A percentile compares a stretch with the other conserved stretches of the same genome.
These are phyloP conservation scores for Typha latifolia DNA, from an alignment of 176 grass and related monocot genomes.

Conservation along the genomic window DNA sequence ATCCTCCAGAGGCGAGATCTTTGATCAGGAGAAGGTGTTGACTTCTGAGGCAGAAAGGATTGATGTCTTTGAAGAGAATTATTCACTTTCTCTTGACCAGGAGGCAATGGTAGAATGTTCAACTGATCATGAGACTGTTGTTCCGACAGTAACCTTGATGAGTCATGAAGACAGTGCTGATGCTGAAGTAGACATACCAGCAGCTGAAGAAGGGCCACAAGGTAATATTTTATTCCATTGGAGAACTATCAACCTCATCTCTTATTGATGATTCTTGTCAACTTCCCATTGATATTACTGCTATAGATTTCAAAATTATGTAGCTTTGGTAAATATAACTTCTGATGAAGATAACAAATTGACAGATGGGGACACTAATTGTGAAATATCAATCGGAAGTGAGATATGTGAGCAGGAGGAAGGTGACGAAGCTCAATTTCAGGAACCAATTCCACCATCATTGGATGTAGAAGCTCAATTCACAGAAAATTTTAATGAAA, in stretches of 20 bases:
- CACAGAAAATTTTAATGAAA: constrained; percentile 21
- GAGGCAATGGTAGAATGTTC: too few species aligned
- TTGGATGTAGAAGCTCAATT: constrained; percentile 14
- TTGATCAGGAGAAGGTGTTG: constrained; percentile 31
- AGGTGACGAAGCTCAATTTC: constrained; percentile 22
- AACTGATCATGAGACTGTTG: too few species aligned
- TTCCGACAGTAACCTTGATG: too few species aligned
- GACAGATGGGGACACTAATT: constrained; percentile 19
- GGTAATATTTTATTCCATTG: too few species aligned
- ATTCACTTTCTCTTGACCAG: too few species aligned
- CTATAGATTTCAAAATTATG: too few species aligned
- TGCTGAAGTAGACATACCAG: background rate
- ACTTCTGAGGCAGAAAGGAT: background rate
- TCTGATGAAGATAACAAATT: constrained; percentile 27
- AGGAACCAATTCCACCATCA: constrained; percentile 14
- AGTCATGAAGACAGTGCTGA: background rate
- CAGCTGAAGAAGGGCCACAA: background rate
- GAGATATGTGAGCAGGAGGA: constrained; percentile 47
- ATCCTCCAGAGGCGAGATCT: constrained; percentile 38
- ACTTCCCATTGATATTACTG: too few species aligned
- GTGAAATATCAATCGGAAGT: constrained; percentile 32
- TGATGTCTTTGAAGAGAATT: background rate
- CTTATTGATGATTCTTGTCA: too few species aligned
- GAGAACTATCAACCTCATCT: too few species aligned
- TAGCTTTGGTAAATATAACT: constrained; percentile 23